phyloP scores from a whole-genome alignment of 768 basidiomycete species.

The Naganishia onofrii region DNA sequence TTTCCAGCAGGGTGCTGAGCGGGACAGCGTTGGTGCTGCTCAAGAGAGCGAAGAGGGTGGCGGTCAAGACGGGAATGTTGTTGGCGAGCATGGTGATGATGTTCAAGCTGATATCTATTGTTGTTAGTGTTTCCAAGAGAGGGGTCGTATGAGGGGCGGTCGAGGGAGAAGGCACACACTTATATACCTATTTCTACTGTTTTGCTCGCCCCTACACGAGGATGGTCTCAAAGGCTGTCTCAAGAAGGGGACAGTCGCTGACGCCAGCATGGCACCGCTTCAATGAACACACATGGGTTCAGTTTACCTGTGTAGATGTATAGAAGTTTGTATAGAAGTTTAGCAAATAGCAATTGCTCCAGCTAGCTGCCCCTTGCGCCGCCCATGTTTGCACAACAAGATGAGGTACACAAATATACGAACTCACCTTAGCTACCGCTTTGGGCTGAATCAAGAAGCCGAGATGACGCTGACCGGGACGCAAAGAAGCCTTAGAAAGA shows the following conservation, averaged over 20 bases:
- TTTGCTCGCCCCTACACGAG: too few species aligned
- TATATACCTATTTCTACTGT: too few species aligned
- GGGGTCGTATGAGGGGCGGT: not conserved
- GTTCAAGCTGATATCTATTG: not conserved
- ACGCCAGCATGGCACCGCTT: too few species aligned
- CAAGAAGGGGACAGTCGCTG: too few species aligned
- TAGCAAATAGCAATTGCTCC: too few species aligned
- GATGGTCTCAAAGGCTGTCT: too few species aligned
- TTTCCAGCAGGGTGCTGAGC: slow-evolving; percentile 3
- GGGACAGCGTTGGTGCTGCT: slow-evolving; percentile 15
- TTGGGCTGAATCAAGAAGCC: not conserved
- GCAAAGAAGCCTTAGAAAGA: not conserved
- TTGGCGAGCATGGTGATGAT: slow-evolving; percentile 19
- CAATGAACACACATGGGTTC: too few species aligned
- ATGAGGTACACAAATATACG: not conserved
- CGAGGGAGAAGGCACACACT: not conserved
- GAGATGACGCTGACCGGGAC: not conserved
- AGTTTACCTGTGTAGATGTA: too few species aligned
- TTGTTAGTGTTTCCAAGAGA: not conserved
- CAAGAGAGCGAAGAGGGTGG: slow-evolving; percentile 12
- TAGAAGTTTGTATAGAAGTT: too few species aligned
- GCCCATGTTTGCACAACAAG: not conserved
- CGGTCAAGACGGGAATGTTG: slow-evolving; percentile 24
- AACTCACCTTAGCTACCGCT: not conserved
- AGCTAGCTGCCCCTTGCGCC: too few species aligned